phyloP scores from a whole-genome alignment of 306 rosid genomes.

The Cicer bijugum region DNA sequence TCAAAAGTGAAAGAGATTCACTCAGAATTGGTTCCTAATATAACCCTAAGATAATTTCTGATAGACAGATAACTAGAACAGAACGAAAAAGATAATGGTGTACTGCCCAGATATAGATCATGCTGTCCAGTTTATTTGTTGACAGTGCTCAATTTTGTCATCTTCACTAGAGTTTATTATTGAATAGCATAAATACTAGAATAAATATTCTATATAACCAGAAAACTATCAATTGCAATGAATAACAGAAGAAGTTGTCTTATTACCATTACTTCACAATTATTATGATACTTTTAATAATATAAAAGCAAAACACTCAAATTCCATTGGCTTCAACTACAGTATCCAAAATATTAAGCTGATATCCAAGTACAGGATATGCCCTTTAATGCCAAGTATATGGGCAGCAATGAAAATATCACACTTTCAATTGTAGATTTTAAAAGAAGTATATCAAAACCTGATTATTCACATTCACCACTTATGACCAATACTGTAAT shows the following conservation, averaged over 20 bases:
- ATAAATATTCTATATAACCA: background rate
- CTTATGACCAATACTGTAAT: constrained; percentile 10
- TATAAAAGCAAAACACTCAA: background rate
- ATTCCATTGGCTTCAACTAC: constrained; percentile 2
- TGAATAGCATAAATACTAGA: background rate
- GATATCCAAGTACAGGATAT: constrained; percentile 1
- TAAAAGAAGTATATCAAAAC: background rate
- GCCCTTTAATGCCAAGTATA: background rate
- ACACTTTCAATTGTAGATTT: background rate
- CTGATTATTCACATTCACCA: constrained; percentile 7
- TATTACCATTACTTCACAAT: background rate
- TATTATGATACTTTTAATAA: background rate
- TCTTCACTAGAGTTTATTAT: constrained; percentile 11
- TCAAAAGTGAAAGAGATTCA: constrained; percentile 23
- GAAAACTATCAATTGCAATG: background rate
- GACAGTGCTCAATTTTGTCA: background rate
- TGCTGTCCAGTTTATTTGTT: background rate
- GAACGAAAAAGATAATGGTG: background rate
- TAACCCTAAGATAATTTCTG: background rate
- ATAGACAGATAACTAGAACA: constrained; percentile 13
- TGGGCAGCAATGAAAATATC: constrained; percentile 6
- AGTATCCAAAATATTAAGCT: background rate
- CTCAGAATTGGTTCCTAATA: constrained; percentile 8
- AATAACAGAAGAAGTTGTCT: background rate
- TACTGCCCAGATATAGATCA: background rate